A percentile compares a stretch with the other conserved stretches of the same genome.
These are phyloP conservation scores for Sonneratia caseolaris DNA, from an alignment of 345 rosid species.

Conservation along the genomic window DNA sequence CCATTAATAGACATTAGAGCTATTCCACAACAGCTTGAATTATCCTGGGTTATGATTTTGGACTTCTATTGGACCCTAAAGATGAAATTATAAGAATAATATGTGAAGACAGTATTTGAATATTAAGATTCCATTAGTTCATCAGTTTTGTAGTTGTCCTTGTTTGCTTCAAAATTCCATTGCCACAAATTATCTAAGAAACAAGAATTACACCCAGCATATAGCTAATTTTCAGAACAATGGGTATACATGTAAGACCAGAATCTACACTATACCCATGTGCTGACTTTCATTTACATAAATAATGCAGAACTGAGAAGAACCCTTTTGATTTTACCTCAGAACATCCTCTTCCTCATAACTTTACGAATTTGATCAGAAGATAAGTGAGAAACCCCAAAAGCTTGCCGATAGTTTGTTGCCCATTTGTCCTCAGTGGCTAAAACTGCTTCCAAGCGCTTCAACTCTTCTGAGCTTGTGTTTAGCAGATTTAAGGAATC, in stretches of 20 bases:
- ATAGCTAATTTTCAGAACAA: background rate
- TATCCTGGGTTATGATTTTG: too few relatives aligned
- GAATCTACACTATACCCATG: background rate
- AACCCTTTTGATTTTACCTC: background rate
- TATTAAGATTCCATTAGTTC: background rate
- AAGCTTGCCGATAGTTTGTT: constrained; percentile 17
- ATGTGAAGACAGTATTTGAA: background rate
- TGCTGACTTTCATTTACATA: background rate
- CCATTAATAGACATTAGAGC: background rate
- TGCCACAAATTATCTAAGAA: background rate
- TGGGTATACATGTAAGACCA: background rate
- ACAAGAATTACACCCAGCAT: background rate
- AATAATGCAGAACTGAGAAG: background rate
- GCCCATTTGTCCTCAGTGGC: constrained; percentile 16
- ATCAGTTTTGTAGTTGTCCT: background rate
- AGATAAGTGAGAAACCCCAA: constrained; percentile 42
- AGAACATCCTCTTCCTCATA: constrained; percentile 23
- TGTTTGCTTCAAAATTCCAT: background rate
- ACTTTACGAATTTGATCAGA: constrained; percentile 30
- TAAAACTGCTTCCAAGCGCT: constrained; percentile 23
- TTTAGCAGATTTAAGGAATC: constrained; percentile 48
- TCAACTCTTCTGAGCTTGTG: constrained; percentile 30
- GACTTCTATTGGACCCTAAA: too few relatives aligned
- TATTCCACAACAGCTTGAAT: too few relatives aligned
- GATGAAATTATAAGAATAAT: too few relatives aligned